phyloP scores from a whole-genome alignment of 352 stramenopile species.

The Phytophthora litchii region DNA sequence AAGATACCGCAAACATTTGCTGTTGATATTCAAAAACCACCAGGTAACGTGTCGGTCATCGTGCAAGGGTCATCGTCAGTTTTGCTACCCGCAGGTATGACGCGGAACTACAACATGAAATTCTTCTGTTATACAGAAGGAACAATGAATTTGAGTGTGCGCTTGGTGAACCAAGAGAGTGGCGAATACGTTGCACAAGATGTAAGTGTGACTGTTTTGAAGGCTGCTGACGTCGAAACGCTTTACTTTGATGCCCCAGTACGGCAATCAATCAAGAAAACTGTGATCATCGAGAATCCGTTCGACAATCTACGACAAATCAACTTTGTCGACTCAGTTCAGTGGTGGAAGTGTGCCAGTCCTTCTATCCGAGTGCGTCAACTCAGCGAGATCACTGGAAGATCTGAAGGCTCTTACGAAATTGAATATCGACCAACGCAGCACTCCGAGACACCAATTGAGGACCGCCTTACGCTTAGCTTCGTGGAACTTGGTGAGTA shows the following conservation, averaged over 20 bases:
- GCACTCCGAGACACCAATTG: constrained; percentile 41
- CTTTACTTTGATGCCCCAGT: constrained; percentile 86
- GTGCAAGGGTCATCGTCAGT: constrained; percentile 74
- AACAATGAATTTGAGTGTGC: constrained; percentile 52
- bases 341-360: constrained; percentile 87
- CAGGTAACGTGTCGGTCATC: constrained; percentile 48
- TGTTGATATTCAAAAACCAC: constrained; percentile 66
- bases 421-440: constrained; percentile 90
- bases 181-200: constrained; percentile 89
- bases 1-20: constrained; percentile 75
- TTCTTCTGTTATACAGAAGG: constrained; percentile 91
- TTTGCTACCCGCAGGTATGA: constrained; percentile 58
- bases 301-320: constrained; percentile 58
- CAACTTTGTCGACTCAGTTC: constrained; percentile 58
- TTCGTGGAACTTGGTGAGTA: constrained; percentile 91
- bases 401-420: constrained; percentile 85
- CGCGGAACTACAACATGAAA: constrained; percentile 84
- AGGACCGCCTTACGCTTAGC: constrained; percentile 73
- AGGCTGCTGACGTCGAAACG: constrained; percentile 73
- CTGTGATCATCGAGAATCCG: constrained; percentile 92
- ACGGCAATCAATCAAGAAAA: constrained; percentile 78
- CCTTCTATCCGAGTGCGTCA: constrained; percentile 73
- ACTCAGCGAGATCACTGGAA: constrained; percentile 70
- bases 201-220: constrained; percentile 57
- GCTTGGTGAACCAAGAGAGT: constrained; percentile 81